phyloP scores from a whole-genome alignment of 1,284 basidiomycete genomes.

The Volvariella surrecta region DNA sequence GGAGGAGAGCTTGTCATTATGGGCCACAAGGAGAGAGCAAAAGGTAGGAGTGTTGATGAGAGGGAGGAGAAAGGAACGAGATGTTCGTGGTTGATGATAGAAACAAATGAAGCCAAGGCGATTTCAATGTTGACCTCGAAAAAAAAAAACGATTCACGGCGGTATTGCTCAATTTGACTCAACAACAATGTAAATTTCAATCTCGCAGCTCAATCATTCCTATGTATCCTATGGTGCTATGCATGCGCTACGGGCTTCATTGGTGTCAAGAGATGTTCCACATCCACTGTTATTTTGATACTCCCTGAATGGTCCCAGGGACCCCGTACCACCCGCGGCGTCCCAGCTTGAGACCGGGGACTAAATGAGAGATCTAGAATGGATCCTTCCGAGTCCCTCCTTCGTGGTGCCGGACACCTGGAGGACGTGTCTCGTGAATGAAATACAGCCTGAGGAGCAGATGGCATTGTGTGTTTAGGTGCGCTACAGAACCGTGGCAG shows the following conservation, averaged over 20 bases:
- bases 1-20: conserved; percentile 74
- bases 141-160: too few relatives aligned
- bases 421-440: conserved; percentile 16
- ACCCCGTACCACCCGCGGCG: conserved; percentile 26
- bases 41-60: conserved; percentile 14
- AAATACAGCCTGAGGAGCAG: conserved; percentile 43
- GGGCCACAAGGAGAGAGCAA: conserved; percentile 17
- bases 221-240: conserved; percentile 9
- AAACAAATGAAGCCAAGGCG: too few relatives aligned
- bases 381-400: conserved; percentile 7
- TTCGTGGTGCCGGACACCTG: background rate
- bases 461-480: conserved; percentile 50
- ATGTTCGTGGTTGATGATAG: conserved; percentile 16
- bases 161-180: conserved; percentile 14
- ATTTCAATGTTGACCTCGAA: too few relatives aligned
- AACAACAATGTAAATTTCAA: conserved; percentile 3
- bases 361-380: background rate
- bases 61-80: conserved; percentile 11
- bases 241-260: conserved; percentile 35
- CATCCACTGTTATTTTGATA: conserved; percentile 32
- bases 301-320: conserved; percentile 52
- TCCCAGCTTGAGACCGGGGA: conserved; percentile 3
- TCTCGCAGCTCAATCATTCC: too few relatives aligned
- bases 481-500: conserved; percentile 17
- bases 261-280: conserved; percentile 35